A percentile compares a stretch with the other conserved stretches of the same genome.
Evolutionary conservation across 306 rosid species (phyloP).

Genomic region (Sesbania bispinosa): DNA sequence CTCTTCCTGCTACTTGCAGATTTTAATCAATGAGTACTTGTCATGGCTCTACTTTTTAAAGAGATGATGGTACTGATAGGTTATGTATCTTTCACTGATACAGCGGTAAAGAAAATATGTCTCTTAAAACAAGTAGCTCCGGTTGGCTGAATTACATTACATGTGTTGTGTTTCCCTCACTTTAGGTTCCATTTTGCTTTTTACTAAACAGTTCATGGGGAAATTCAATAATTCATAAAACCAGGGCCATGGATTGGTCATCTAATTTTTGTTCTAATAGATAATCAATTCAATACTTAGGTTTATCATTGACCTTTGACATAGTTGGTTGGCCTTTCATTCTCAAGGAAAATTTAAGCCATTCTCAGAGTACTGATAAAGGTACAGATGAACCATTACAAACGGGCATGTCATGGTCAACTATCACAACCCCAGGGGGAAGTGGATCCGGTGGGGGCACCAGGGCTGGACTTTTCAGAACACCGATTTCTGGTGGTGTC

Average conservation of each 20-base stretch:
- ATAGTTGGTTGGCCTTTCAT: slow-evolving; percentile 32
- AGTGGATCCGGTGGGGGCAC: slow-evolving; percentile 69
- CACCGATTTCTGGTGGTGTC: slow-evolving; percentile 98
- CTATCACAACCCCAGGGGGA: slow-evolving; percentile 32
- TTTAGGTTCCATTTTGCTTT: neutral
- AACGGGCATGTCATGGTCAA: slow-evolving; percentile 28
- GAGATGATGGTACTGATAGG: too few species aligned
- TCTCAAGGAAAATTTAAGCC: slow-evolving; percentile 59
- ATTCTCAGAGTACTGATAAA: slow-evolving; percentile 34
- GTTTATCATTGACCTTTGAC: slow-evolving; percentile 22
- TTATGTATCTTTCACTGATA: too few species aligned
- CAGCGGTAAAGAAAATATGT: too few species aligned
- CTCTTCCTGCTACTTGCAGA: too few species aligned
- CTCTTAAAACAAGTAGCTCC: too few species aligned
- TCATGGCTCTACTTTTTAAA: too few species aligned
- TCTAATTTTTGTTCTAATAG: slow-evolving; percentile 13
- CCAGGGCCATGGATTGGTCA: neutral
- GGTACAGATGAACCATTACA: slow-evolving; percentile 29
- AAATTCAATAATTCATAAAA: neutral
- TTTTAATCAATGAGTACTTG: too few species aligned
- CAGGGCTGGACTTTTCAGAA: slow-evolving; percentile 93
- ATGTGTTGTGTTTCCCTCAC: neutral
- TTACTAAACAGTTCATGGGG: neutral
- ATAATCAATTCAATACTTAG: slow-evolving; percentile 22
- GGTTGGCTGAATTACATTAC: neutral